Conservation (phyloP, 2,329 filamentous ascomycete species). For the Fusarium clavum region DNA sequence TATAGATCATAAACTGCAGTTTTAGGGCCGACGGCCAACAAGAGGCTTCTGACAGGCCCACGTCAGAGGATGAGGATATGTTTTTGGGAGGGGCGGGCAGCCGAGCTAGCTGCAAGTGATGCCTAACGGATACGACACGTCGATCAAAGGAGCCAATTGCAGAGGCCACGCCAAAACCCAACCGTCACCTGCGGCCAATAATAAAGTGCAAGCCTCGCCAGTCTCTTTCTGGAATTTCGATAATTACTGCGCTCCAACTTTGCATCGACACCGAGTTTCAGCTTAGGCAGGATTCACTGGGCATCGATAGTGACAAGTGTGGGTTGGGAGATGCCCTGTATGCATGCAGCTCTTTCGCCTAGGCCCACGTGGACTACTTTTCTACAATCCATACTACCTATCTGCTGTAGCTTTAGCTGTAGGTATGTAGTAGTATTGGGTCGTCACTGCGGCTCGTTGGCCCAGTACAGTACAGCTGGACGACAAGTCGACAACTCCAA, state of each 20-base stretch:
- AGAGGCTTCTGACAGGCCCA: constrained; percentile 28
- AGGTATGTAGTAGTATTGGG: constrained; percentile 4
- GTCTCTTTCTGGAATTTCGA: constrained; percentile 21
- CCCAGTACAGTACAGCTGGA: not conserved
- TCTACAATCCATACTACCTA: not conserved
- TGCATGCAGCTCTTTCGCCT: constrained; percentile 26
- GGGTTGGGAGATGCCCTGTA: constrained; percentile 32
- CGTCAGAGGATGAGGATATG: constrained; percentile 18
- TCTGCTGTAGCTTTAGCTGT: not conserved
- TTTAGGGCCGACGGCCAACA: constrained; percentile 14
- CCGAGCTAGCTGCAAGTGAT: constrained; percentile 29
- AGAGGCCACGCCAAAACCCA: constrained; percentile 14
- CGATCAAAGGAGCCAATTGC: constrained; percentile 17
- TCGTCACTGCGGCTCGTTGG: constrained; percentile 8
- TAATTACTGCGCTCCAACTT: constrained; percentile 3
- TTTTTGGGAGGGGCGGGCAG: constrained; percentile 18
- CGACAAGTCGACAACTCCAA: not conserved
- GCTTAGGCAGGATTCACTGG: constrained; percentile 32
- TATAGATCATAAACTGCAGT: constrained; percentile 21
- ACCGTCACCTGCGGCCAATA: constrained; percentile 27
- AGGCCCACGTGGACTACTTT: constrained; percentile 28
- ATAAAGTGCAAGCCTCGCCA: constrained; percentile 32
- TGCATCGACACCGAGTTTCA: constrained; percentile 34
- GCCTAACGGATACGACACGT: constrained; percentile 38
- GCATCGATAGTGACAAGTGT: constrained; percentile 37